Conservation (phyloP, 2,329 filamentous ascomycete species). For the Xylariaceae sp. region DNA sequence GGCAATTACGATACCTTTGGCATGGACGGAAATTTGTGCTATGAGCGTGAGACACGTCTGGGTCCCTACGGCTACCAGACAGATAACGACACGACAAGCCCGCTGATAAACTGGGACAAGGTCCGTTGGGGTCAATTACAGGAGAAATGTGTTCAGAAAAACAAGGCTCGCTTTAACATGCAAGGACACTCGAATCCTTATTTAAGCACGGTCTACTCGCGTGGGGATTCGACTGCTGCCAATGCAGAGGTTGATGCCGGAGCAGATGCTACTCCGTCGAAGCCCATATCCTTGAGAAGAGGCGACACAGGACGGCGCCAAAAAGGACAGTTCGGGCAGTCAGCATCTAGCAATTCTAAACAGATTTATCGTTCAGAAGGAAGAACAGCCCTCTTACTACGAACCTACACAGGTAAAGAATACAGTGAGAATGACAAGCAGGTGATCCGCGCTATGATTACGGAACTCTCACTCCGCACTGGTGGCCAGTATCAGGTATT, state of each 20-base stretch:
- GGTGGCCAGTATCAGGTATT: slow-evolving; percentile 83
- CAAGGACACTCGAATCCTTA: slow-evolving; percentile 48
- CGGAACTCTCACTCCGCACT: slow-evolving; percentile 73
- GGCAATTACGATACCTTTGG: slow-evolving; percentile 64
- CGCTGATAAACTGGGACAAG: slow-evolving; percentile 59
- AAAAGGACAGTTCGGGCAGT: slow-evolving; percentile 8
- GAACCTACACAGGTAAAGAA: slow-evolving; percentile 73
- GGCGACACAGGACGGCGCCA: slow-evolving; percentile 3
- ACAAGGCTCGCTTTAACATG: slow-evolving; percentile 64
- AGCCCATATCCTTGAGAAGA: slow-evolving; percentile 9
- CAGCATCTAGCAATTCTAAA: slow-evolving; percentile 18
- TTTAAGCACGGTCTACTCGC: slow-evolving; percentile 43
- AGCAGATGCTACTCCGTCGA: slow-evolving; percentile 12
- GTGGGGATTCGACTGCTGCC: slow-evolving; percentile 24
- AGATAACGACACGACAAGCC: slow-evolving; percentile 49
- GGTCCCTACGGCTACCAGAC: slow-evolving; percentile 64
- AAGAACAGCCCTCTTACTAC: slow-evolving; percentile 74
- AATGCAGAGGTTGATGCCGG: slow-evolving; percentile 17
- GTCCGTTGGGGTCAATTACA: slow-evolving; percentile 75
- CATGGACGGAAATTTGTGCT: slow-evolving; percentile 66
- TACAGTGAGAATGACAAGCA: slow-evolving; percentile 82
- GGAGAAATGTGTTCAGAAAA: slow-evolving; percentile 64
- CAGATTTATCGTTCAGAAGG: slow-evolving; percentile 40
- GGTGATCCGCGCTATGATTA: slow-evolving; percentile 76
- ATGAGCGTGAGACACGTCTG: slow-evolving; percentile 70